Percentiles rank a stretch among this genome's conserved stretches.
Conservation (phyloP, 176 grass and related monocot genomes). For the Thalia dealbata region DNA sequence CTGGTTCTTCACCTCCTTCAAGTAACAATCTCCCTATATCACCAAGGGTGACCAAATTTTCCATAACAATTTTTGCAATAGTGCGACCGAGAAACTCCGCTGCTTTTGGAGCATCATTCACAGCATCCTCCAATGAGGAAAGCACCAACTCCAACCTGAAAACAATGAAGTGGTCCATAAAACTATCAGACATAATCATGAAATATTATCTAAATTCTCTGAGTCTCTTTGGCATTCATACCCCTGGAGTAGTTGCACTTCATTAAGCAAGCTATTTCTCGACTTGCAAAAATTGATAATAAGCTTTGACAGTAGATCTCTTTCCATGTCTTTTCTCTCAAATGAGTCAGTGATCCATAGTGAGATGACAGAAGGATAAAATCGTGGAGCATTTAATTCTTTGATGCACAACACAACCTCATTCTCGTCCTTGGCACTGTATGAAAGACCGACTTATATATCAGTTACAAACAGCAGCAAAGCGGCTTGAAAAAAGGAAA, state of each 20-base stretch:
- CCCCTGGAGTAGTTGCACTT: constrained; percentile 62
- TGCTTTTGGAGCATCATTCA: constrained; percentile 85
- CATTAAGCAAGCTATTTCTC: constrained; percentile 45
- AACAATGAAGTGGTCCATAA: background rate
- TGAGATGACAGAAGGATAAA: constrained; percentile 71
- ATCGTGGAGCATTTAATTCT: constrained; percentile 79
- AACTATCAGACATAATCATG: background rate
- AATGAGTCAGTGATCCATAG: constrained; percentile 92
- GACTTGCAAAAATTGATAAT: constrained; percentile 64
- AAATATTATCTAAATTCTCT: background rate
- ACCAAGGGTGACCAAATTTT: constrained; percentile 46
- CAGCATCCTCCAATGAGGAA: constrained; percentile 64
- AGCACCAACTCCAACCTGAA: constrained; percentile 52
- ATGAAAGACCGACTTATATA: background rate
- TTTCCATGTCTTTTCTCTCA: constrained; percentile 80
- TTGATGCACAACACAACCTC: constrained; percentile 84
- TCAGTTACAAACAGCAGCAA: background rate
- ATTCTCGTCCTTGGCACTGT: constrained; percentile 75
- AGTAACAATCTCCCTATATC: constrained; percentile 63
- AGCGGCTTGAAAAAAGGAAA: background rate
- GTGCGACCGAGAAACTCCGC: constrained; percentile 69
- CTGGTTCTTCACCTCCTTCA: constrained; percentile 64
- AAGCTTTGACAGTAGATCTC: constrained; percentile 69
- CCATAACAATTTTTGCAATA: constrained; percentile 54
- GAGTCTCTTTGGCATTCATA: constrained; percentile 14